Evolutionary conservation across 306 rosid species (phyloP), one percentile per base, ranked within the genome.

Genomic region (Begonia fuchsioides): DNA sequence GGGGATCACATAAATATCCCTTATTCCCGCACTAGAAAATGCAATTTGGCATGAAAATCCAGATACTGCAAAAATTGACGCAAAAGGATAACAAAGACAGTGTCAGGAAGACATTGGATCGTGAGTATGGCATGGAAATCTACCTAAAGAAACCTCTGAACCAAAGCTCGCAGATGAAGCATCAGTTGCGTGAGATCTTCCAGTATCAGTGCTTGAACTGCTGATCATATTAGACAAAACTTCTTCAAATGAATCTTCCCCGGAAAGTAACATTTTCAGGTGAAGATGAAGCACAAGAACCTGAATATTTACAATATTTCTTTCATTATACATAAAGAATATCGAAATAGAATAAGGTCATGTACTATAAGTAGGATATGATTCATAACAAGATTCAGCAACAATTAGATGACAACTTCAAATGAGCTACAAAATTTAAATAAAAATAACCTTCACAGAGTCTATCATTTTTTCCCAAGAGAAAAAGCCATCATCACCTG

Each of bases 61-160:
- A 39, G 77, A 71, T 39, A 59, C 95, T 86, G 81, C 63, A 63
- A 40, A 17, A 55, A 54, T 58, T 40, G 48, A n/a, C 8, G 10
- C 3, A n/a, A 47, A 8, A 7, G 17, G 50, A 47, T 47, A 47
- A 47, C 11, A 14, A 47, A n/a, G 18, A 47, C 50, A 15, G 3
- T 9, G 11, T 63, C 43, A 50, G 57, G 63, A 26, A 47, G 47
- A 19, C 10, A 46, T 16, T 10, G 15, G 46, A 13, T 38, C 20
- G 51, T 16, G 32, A 56, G 13, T 41, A 54, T 52, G 19, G 19
- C 15, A 19, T 38, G 12, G 44, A 62, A 61, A 54, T 44, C 62
- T 26, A 86, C 95, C 88, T 82, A 86, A 60, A 54, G 83, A 76
- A 71, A 86, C 86, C 71, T 81, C 85, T 17, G 93, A 78, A 26